phyloP scores from a whole-genome alignment of 768 basidiomycete genomes.

The Lactarius vividus region DNA sequence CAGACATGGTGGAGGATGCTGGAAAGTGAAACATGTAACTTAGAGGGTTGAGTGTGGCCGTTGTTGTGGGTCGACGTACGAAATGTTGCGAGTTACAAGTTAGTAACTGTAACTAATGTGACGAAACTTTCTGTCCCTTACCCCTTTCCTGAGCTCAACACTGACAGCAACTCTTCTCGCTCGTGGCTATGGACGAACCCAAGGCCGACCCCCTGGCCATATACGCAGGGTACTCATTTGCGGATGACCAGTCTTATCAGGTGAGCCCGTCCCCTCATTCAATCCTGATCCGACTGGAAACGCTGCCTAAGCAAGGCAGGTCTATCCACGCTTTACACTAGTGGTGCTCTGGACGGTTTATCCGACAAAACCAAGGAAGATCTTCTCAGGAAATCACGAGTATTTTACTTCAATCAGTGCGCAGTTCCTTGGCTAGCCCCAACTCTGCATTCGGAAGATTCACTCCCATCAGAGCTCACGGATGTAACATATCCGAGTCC shows the following conservation, averaged over 20 bases:
- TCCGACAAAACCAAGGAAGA: slow-evolving; percentile 44
- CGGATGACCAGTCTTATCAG: slow-evolving; percentile 57
- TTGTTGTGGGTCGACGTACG: not conserved
- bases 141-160: not conserved
- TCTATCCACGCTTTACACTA: slow-evolving; percentile 52
- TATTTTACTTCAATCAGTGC: slow-evolving; percentile 74
- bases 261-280: slow-evolving; percentile 36
- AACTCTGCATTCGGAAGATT: not conserved
- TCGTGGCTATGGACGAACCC: slow-evolving; percentile 1
- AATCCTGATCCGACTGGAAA: not conserved
- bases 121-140: not conserved
- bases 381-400: slow-evolving; percentile 49
- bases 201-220: slow-evolving; percentile 4
- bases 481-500: slow-evolving; percentile 14
- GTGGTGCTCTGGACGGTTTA: slow-evolving; percentile 38
- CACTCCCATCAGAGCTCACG: slow-evolving; percentile 12
- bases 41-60: not conserved
- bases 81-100: not conserved
- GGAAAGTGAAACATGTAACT: not conserved
- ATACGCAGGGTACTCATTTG: slow-evolving; percentile 46
- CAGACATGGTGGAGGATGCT: slow-evolving; percentile 20
- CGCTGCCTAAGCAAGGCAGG: slow-evolving; percentile 53
- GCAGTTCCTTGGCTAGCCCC: slow-evolving; percentile 10
- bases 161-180: not conserved
- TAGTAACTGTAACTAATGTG: not conserved